phyloP scores from a whole-genome alignment of 208 protist species.

The Plasmodiophora brassicae region DNA sequence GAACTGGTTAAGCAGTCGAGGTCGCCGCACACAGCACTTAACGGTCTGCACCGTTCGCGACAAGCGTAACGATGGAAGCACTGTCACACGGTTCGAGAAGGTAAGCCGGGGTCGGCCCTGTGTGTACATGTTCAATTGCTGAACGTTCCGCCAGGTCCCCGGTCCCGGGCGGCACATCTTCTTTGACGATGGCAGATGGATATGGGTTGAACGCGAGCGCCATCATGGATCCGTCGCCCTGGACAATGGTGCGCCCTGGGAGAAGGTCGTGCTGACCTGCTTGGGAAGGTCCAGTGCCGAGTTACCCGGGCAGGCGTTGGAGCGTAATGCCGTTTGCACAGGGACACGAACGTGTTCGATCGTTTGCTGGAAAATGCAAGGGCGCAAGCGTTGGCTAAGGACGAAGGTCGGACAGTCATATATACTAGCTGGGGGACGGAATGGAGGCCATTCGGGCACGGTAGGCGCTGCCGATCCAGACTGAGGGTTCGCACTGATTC shows the following conservation, averaged over 20 bases:
- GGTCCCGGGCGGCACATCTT: neutral
- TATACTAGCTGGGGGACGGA: slow-evolving; percentile 25
- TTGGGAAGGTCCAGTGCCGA: no score
- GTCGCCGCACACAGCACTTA: neutral
- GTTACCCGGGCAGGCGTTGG: no score
- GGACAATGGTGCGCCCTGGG: slow-evolving; percentile 1
- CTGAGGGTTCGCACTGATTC: neutral
- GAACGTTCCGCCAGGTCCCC: neutral
- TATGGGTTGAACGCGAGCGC: neutral
- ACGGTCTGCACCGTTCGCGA: neutral
- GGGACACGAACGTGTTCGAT: slow-evolving; percentile 13
- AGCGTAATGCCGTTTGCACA: no score
- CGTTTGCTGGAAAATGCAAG: neutral
- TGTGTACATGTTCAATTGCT: neutral
- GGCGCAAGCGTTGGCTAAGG: neutral
- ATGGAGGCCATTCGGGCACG: slow-evolving; percentile 13
- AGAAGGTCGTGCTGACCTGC: neutral
- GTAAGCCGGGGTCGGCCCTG: neutral
- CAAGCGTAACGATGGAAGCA: neutral
- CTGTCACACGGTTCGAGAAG: neutral
- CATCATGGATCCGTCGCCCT: neutral
- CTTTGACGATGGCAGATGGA: neutral
- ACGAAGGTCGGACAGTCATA: neutral
- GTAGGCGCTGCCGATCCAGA: neutral
- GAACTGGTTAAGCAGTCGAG: neutral